Evolutionary conservation across 768 basidiomycete species (phyloP).

Genomic region (Dacryopinax primogenitus): DNA sequence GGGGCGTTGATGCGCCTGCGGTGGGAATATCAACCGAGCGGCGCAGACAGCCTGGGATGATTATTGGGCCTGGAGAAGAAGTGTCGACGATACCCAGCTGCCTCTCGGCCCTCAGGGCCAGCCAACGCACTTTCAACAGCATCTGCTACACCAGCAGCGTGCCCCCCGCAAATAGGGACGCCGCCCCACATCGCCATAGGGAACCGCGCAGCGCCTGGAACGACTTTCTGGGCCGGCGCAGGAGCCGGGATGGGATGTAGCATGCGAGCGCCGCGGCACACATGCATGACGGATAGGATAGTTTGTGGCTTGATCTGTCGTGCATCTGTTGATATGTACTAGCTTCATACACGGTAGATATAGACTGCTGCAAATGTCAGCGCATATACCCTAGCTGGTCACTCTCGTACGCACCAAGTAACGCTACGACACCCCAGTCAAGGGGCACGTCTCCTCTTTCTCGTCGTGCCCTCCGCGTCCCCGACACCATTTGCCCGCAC

Average conservation of each 20-base stretch:
- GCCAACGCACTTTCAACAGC: background rate
- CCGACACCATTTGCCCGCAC: constrained; percentile 12
- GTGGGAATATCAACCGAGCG: background rate
- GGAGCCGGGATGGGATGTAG: background rate
- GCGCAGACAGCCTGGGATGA: background rate
- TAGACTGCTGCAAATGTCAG: background rate
- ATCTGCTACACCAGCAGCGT: background rate
- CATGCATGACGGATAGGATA: constrained; percentile 6
- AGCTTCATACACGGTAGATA: too few relatives aligned
- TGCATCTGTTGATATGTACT: background rate
- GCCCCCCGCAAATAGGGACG: background rate
- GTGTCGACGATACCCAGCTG: background rate
- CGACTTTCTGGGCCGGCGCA: background rate
- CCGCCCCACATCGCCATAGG: too few relatives aligned
- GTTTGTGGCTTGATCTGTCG: background rate
- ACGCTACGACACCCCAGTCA: background rate
- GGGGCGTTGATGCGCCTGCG: background rate
- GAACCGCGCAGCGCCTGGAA: background rate
- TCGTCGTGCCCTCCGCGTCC: background rate
- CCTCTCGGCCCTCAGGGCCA: background rate
- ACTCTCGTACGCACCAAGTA: background rate
- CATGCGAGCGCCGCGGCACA: background rate
- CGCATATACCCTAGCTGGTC: background rate
- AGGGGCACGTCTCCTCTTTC: constrained; percentile 1
- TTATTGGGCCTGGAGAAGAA: background rate